Evolutionary conservation across 2,329 filamentous ascomycete species (phyloP).

Genomic region (Fusarium veterinarium): DNA sequence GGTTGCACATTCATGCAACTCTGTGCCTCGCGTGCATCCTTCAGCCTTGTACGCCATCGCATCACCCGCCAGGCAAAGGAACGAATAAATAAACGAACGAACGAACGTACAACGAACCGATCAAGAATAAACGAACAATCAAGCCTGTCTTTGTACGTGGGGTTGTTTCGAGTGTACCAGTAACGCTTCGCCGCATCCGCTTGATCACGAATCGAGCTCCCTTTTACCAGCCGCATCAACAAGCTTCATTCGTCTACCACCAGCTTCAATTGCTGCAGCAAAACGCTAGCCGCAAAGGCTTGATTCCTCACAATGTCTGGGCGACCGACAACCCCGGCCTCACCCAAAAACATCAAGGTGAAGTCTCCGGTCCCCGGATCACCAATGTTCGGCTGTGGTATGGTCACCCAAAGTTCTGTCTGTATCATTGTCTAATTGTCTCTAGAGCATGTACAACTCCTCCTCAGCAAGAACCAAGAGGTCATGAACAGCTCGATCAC

Average conservation of each 20-base stretch:
- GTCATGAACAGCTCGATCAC: slow-evolving; percentile 75
- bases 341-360: slow-evolving; percentile 68
- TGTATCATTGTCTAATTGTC: slow-evolving; percentile 44
- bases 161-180: background rate
- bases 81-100: background rate
- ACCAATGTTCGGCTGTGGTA: slow-evolving; percentile 74
- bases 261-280: background rate
- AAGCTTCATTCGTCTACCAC: background rate
- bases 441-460: slow-evolving; percentile 77
- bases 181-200: background rate
- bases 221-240: background rate
- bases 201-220: slow-evolving; percentile 5
- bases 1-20: background rate
- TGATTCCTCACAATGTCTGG: slow-evolving; percentile 54
- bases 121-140: background rate
- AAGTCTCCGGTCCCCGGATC: slow-evolving; percentile 69
- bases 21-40: slow-evolving; percentile 22
- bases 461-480: slow-evolving; percentile 71
- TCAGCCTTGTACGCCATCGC: slow-evolving; percentile 25
- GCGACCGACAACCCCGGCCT: slow-evolving; percentile 62
- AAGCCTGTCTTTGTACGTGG: background rate
- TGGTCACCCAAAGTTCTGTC: slow-evolving; percentile 43
- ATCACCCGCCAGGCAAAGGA: slow-evolving; percentile 13
- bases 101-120: background rate
- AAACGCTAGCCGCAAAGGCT: slow-evolving; percentile 1